Percentiles rank a stretch among this genome's conserved stretches.
phyloP scores from a whole-genome alignment of 495 filamentous ascomycete genomes.

The Neurospora sp. region DNA sequence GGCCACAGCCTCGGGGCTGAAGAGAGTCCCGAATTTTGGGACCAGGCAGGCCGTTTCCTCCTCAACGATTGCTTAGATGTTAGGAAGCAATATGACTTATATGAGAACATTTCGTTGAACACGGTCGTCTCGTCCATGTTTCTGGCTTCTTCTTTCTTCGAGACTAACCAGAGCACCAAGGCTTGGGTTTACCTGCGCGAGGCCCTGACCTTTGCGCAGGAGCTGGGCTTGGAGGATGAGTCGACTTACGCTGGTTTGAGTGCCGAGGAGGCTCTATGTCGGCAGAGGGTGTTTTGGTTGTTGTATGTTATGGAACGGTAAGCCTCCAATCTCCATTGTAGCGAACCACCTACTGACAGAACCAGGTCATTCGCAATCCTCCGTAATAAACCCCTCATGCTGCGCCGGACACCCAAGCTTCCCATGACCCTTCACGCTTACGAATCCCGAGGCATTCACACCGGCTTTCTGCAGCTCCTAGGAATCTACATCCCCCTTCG shows the following conservation, averaged over 20 bases:
- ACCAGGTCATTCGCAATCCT: conserved; percentile 26
- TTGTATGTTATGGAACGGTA: conserved; percentile 50
- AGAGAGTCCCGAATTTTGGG: conserved; percentile 18
- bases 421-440: conserved; percentile 38
- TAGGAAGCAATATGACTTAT: conserved; percentile 25
- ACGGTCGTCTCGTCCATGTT: conserved; percentile 28
- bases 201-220: conserved; percentile 47
- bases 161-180: conserved; percentile 23
- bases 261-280: conserved; percentile 40
- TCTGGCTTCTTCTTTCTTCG: conserved; percentile 25
- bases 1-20: conserved; percentile 18
- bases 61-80: conserved; percentile 23
- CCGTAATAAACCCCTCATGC: conserved; percentile 46
- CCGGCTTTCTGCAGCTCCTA: conserved; percentile 45
- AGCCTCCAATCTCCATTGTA: conserved; percentile 12
- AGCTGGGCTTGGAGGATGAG: conserved; percentile 50
- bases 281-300: conserved; percentile 53
- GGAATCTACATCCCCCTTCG: conserved; percentile 33
- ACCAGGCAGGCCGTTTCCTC: conserved; percentile 24
- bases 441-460: conserved; percentile 39
- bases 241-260: conserved; percentile 36
- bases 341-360: background rate
- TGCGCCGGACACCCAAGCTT: conserved; percentile 35
- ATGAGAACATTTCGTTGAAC: conserved; percentile 20
- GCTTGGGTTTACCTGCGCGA: conserved; percentile 58